Evolutionary conservation across 1,284 basidiomycete genomes (phyloP).

Genomic region (Agroathelia rolfsii): DNA sequence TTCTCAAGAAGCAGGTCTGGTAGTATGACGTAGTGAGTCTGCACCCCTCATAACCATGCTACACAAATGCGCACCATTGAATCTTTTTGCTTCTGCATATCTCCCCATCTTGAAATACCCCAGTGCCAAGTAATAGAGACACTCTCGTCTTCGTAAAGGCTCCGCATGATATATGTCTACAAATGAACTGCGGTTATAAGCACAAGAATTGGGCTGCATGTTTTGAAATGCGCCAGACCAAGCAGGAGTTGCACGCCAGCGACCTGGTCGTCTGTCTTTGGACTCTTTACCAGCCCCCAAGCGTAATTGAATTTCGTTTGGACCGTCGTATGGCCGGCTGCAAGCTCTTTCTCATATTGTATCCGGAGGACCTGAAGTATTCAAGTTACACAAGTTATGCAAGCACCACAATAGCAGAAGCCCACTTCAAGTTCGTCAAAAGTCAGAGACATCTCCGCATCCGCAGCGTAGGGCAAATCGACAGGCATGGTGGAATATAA

Average conservation of each 20-base stretch:
- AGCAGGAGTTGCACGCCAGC: constrained; percentile 88
- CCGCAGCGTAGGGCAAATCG: constrained; percentile 93
- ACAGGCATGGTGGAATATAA: constrained; percentile 61
- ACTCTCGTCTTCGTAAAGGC: constrained; percentile 84
- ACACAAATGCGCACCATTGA: constrained; percentile 64
- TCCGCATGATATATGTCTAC: constrained; percentile 90
- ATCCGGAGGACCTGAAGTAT: constrained; percentile 59
- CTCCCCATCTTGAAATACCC: constrained; percentile 98
- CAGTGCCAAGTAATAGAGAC: constrained; percentile 92
- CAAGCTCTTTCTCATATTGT: constrained; percentile 85
- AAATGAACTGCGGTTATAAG: constrained; percentile 7
- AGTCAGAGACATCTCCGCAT: constrained; percentile 81
- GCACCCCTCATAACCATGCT: neutral
- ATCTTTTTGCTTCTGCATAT: constrained; percentile 86
- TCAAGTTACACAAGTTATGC: constrained; percentile 4
- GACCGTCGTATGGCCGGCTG: constrained; percentile 79
- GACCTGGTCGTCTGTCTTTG: constrained; percentile 72
- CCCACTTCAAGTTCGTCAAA: constrained; percentile 84
- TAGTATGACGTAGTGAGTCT: constrained; percentile 1
- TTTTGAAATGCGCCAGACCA: constrained; percentile 39
- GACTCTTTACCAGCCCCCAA: constrained; percentile 92
- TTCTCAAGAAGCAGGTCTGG: constrained; percentile 83
- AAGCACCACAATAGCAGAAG: neutral
- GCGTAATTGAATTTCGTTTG: constrained; percentile 99
- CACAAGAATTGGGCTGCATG: constrained; percentile 2